Conservation (phyloP, 352 stramenopile genomes). For the Globisporangium emineosum region DNA sequence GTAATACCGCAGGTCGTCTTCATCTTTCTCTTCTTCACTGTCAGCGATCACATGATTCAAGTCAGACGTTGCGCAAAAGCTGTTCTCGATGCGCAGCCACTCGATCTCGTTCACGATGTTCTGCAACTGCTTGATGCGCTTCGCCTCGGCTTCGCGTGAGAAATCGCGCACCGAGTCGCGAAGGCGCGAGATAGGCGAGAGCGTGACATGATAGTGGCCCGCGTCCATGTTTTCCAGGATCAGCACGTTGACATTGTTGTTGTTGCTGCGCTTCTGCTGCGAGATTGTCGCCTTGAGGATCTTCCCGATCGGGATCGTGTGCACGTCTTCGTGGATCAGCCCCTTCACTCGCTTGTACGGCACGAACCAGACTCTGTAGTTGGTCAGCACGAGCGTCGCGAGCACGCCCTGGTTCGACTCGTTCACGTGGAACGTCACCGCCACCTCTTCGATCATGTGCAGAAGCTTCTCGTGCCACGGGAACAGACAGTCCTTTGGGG, state of each 20-base stretch:
- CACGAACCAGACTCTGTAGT: slow-evolving; percentile 85
- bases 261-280: slow-evolving; percentile 81
- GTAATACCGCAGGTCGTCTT: slow-evolving; percentile 60
- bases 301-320: slow-evolving; percentile 77
- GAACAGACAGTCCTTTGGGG: slow-evolving; percentile 72
- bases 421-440: slow-evolving; percentile 87
- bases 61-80: slow-evolving; percentile 73
- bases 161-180: slow-evolving; percentile 68
- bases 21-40: slow-evolving; percentile 48
- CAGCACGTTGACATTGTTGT: slow-evolving; percentile 67
- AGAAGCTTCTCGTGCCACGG: slow-evolving; percentile 82
- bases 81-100: slow-evolving; percentile 83
- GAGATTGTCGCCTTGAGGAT: slow-evolving; percentile 75
- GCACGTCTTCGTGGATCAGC: slow-evolving; percentile 78
- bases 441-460: slow-evolving; percentile 85
- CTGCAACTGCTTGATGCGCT: slow-evolving; percentile 75
- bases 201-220: slow-evolving; percentile 82
- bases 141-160: slow-evolving; percentile 67
- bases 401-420: slow-evolving; percentile 83
- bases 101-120: slow-evolving; percentile 82
- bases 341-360: slow-evolving; percentile 73
- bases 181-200: slow-evolving; percentile 71
- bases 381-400: slow-evolving; percentile 75
- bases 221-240: slow-evolving; percentile 85
- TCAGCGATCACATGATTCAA: slow-evolving; percentile 61